These are phyloP conservation scores for Rhytidhysteron rufulum DNA, from an alignment of 2,329 filamentous ascomycete species.

Conservation along the genomic window DNA sequence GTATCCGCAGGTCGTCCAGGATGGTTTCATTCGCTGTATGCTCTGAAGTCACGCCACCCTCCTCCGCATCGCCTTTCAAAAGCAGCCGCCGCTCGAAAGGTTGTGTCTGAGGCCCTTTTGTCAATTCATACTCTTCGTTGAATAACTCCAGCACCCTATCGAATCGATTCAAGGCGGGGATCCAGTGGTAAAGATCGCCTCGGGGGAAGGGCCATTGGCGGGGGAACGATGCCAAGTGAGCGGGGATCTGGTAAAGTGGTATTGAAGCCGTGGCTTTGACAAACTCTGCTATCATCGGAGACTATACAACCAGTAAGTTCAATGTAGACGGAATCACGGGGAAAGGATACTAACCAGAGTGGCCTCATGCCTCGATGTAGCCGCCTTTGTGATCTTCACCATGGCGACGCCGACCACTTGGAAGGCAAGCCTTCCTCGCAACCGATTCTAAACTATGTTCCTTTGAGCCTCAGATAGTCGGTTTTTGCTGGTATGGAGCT, in stretches of 20 bases:
- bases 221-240: constrained; percentile 75
- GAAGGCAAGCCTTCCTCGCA: constrained; percentile 33
- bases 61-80: constrained; percentile 53
- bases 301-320: constrained; percentile 52
- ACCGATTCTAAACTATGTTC: background rate
- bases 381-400: constrained; percentile 55
- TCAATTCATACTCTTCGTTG: constrained; percentile 74
- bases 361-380: constrained; percentile 51
- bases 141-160: constrained; percentile 82
- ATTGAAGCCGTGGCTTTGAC: constrained; percentile 65
- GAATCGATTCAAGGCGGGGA: constrained; percentile 87
- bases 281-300: constrained; percentile 80
- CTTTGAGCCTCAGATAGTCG: background rate
- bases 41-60: constrained; percentile 23
- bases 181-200: constrained; percentile 98
- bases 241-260: constrained; percentile 72
- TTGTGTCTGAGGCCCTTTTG: constrained; percentile 72
- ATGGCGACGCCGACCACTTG: constrained; percentile 39
- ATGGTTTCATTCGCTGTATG: constrained; percentile 46
- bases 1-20: constrained; percentile 56
- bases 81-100: constrained; percentile 69
- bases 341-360: constrained; percentile 40
- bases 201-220: constrained; percentile 91
- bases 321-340: background rate
- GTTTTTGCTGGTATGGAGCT: background rate